These are phyloP conservation scores for Pythium brassicae DNA, from an alignment of 352 stramenopile species.

Conservation along the genomic window DNA sequence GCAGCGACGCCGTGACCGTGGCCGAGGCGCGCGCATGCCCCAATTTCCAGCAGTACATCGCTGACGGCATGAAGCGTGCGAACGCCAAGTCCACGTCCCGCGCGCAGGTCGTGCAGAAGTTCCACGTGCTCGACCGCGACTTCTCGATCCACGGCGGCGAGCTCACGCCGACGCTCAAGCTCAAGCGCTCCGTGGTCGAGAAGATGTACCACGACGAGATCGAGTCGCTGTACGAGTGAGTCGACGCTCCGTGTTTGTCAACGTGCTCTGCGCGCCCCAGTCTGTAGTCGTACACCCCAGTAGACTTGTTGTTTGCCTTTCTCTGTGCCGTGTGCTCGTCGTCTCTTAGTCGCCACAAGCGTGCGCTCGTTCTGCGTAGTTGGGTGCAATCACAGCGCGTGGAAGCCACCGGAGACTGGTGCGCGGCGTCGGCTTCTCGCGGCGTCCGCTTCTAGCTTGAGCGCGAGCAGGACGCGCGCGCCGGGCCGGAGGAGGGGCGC, in stretches of 20 bases:
- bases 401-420: slow-evolving; percentile 16
- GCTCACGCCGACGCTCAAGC: slow-evolving; percentile 93
- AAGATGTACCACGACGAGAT: slow-evolving; percentile 88
- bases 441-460: no score
- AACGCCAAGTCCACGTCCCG: slow-evolving; percentile 49
- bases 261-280: neutral
- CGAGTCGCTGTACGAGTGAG: slow-evolving; percentile 73
- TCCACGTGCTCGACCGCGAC: slow-evolving; percentile 63
- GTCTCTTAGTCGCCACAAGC: slow-evolving; percentile 21
- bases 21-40: slow-evolving; percentile 60
- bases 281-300: neutral
- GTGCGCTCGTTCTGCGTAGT: slow-evolving; percentile 47
- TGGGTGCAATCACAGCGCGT: slow-evolving; percentile 29
- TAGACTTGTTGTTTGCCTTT: no score
- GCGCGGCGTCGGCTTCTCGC: slow-evolving; percentile 23
- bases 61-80: slow-evolving; percentile 56
- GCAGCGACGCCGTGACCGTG: slow-evolving; percentile 66
- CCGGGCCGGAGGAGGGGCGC: slow-evolving; percentile 16
- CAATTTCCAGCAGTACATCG: slow-evolving; percentile 76
- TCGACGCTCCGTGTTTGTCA: neutral
- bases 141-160: slow-evolving; percentile 88
- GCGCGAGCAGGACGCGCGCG: slow-evolving; percentile 25
- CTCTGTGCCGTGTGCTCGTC: neutral
- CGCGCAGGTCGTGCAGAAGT: slow-evolving; percentile 75
- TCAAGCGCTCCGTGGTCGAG: slow-evolving; percentile 86